phyloP scores from a whole-genome alignment of 441 rosid genomes.

The Oxalis stricta region DNA sequence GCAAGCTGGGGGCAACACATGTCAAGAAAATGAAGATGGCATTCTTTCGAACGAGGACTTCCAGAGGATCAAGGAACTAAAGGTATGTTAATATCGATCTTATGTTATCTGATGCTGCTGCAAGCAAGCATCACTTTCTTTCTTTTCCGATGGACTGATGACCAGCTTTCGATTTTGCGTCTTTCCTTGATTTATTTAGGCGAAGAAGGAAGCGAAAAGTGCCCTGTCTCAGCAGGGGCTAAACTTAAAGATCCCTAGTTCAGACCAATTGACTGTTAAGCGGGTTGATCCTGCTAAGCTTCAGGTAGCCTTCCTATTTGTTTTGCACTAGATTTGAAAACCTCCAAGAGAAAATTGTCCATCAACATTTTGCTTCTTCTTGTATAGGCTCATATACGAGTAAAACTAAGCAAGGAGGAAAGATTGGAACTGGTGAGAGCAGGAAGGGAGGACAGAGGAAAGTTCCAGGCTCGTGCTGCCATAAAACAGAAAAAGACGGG shows the following conservation, averaged over 20 bases:
- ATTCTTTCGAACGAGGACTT: slow-evolving; percentile 95
- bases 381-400: slow-evolving; percentile 63
- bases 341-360: too few relatives aligned
- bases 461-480: slow-evolving; percentile 56
- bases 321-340: background rate
- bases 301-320: slow-evolving; percentile 46
- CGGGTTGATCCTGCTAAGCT: slow-evolving; percentile 76
- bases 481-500: slow-evolving; percentile 78
- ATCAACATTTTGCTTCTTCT: background rate
- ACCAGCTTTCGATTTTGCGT: slow-evolving; percentile 3
- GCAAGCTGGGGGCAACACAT: slow-evolving; percentile 21
- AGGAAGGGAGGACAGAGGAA: slow-evolving; percentile 78
- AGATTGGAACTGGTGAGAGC: slow-evolving; percentile 61
- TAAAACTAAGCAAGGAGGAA: slow-evolving; percentile 66
- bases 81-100: slow-evolving; percentile 42
- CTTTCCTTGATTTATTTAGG: slow-evolving; percentile 22
- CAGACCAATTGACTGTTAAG: slow-evolving; percentile 62
- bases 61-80: slow-evolving; percentile 64
- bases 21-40: slow-evolving; percentile 50
- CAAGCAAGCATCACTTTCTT: background rate
- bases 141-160: background rate
- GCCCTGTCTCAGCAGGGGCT: slow-evolving; percentile 65
- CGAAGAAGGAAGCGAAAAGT: slow-evolving; percentile 52
- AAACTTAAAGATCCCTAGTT: slow-evolving; percentile 43
- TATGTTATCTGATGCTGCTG: background rate